Evolutionary conservation across 441 rosid species (phyloP).

Genomic region (Pelargonium fulgidum): DNA sequence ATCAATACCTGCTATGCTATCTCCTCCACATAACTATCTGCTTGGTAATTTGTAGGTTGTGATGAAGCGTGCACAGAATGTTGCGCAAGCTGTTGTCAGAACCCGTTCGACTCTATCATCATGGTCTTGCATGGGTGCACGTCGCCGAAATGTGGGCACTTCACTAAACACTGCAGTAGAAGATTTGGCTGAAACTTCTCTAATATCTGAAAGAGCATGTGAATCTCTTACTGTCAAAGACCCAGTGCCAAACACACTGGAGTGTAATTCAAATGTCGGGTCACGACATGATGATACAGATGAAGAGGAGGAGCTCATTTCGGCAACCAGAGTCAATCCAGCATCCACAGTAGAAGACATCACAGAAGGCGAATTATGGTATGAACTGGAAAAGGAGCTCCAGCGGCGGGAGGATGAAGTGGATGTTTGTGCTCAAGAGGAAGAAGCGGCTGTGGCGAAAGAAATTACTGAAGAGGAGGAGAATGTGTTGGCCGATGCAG

Average conservation of each 20-base stretch:
- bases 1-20: neutral
- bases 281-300: conserved; percentile 52
- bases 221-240: conserved; percentile 38
- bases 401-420: conserved; percentile 56
- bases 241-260: conserved; percentile 29
- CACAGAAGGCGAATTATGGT: conserved; percentile 75
- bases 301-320: conserved; percentile 58
- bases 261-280: conserved; percentile 35
- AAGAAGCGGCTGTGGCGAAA: conserved; percentile 69
- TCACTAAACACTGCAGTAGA: conserved; percentile 34
- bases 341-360: conserved; percentile 44
- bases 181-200: conserved; percentile 44
- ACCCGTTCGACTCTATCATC: conserved; percentile 72
- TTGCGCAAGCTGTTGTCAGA: conserved; percentile 80
- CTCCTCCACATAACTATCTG: conserved; percentile 6
- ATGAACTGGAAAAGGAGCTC: conserved; percentile 78
- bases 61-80: conserved; percentile 82
- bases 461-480: conserved; percentile 63
- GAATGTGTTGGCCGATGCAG: conserved; percentile 32
- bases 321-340: conserved; percentile 29
- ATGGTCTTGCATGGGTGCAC: conserved; percentile 91
- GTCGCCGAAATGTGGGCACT: conserved; percentile 50
- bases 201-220: conserved; percentile 36
- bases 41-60: conserved; percentile 48
- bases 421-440: conserved; percentile 49